phyloP scores from a whole-genome alignment of 2,329 filamentous ascomycete species.

The Paracorniculantispora psalliotae region DNA sequence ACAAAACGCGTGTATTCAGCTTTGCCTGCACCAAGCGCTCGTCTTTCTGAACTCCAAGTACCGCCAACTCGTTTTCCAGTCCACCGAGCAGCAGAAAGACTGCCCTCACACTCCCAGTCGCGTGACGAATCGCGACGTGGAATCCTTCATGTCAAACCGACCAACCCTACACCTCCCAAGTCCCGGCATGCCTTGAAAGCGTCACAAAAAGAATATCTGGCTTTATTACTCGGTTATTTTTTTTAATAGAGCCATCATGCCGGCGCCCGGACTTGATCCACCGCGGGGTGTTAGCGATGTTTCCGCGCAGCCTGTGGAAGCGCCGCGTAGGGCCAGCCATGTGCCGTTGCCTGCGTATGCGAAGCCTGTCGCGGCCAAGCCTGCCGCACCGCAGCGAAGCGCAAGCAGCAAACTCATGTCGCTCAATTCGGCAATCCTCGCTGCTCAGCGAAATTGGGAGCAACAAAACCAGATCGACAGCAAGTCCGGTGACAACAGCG shows the following conservation, averaged over 20 bases:
- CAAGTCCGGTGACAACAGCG: neutral
- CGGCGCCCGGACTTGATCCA: neutral
- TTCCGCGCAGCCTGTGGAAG: neutral
- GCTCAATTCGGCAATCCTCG: conserved; percentile 21
- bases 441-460: conserved; percentile 28
- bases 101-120: too few relatives aligned
- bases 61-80: too few relatives aligned
- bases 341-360: conserved; percentile 1
- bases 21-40: too few relatives aligned
- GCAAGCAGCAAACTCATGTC: neutral
- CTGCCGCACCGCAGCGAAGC: neutral
- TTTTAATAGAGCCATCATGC: neutral
- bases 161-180: neutral
- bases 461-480: neutral
- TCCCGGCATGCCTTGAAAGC: neutral
- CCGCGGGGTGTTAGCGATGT: neutral
- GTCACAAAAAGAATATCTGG: neutral
- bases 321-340: neutral
- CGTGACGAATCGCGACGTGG: neutral
- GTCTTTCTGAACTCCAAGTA: too few relatives aligned
- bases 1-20: too few relatives aligned
- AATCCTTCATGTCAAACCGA: neutral
- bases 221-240: neutral
- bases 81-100: too few relatives aligned
- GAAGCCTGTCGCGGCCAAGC: conserved; percentile 1